Base-by-base conservation (phyloP, 31 red algal species). In the Endocladia muricata region DNA sequence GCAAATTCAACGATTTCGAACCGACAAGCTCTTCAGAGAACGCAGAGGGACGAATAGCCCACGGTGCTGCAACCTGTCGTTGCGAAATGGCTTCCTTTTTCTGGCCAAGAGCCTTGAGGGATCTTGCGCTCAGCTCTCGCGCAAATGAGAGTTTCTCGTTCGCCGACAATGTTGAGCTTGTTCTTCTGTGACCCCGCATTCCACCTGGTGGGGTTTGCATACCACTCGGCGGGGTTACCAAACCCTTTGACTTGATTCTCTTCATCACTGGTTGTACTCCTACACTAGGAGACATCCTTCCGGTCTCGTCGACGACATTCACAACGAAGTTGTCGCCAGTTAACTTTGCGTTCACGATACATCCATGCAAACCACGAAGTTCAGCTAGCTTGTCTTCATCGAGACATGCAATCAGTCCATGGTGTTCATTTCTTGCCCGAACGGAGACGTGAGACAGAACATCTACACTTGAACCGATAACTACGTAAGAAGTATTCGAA, bases 391-490 rank as follows among this genome's bases (percentile, higher is more conserved):
- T 79, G 15, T 79, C 81, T 42, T 37, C 79, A 36, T 91, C 93
- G 23, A 90, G 80, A 71, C 93, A 96, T 25, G 85, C 81, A 57
- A 96, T 60, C 42, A 96, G 81, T 2, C 93, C 93, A 49, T 90
- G 85, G 41, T 81, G 76, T 72, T 97, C 94, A 61, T 97, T 97
- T 52, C 90, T 68, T 25, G 94, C 94, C 2, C 94, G 85, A 25
- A 97, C 90, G 30, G 89, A 88, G 3, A 93, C 79, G 43, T 97
- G 94, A 3, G 89, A 93, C 40, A 97, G 84, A 22, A 97, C 85
- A 76, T 97, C 94, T 15, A 97, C 89, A 36, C 90, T 91, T n/a
- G 81, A 85, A 15, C 83, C 90, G 38, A 88, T 93, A 15, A 97
- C 79, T 4, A 97, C 89, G 47, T 81, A 83, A 23, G 74, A 67